Base-by-base conservation (phyloP, 768 basidiomycete species). In the Tylopilus vinaceipallidus region DNA sequence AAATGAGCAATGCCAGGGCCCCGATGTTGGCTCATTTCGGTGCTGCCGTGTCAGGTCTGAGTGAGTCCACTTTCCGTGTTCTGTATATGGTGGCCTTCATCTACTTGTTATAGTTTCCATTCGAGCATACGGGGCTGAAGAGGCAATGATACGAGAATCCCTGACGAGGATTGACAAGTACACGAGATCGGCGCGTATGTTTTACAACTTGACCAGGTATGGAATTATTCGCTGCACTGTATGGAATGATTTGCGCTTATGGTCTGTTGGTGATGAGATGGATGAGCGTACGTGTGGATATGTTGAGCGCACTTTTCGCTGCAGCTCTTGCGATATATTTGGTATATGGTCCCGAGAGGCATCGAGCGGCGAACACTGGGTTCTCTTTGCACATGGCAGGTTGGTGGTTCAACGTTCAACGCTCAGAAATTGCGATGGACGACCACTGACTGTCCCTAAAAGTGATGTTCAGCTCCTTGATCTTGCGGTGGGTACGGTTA, bases 381-480 rank as follows among this genome's bases (percentile, higher is more conserved):
- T 68, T 73, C 55, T 67, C 71, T 14, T 46, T 72, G 50, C 71
- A 63, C 27, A 29, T 29, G 27, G 75, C 76, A 30, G 69, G 72
- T 73, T 27, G 14, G 62, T 58, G 4, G 3, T 17, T 32, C 34
- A 0, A 20, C 37, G 8, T n/a, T n/a, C n/a, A n/a, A n/a, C n/a
- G n/a, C n/a, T n/a, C n/a, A n/a, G n/a, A n/a, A n/a, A 7, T 16
- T 16, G 10, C n/a, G 24, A 13, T 2, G 6, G 14, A 12, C 6
- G 11, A n/a, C 39, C 17, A 16, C 14, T 24, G 13, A 55, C 16
- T 6, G 23, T 19, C 13, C 26, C 22, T 13, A n/a, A 22, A 39
- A 72, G 78, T 84, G 19, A 74, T 71, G 4, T 85, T 87, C 61
- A 81, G 79, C 44, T 64, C 69, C 16, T 61, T 77, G 65, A 80